Conservation (phyloP, 768 basidiomycete species). For the Podaxis rugospora region DNA sequence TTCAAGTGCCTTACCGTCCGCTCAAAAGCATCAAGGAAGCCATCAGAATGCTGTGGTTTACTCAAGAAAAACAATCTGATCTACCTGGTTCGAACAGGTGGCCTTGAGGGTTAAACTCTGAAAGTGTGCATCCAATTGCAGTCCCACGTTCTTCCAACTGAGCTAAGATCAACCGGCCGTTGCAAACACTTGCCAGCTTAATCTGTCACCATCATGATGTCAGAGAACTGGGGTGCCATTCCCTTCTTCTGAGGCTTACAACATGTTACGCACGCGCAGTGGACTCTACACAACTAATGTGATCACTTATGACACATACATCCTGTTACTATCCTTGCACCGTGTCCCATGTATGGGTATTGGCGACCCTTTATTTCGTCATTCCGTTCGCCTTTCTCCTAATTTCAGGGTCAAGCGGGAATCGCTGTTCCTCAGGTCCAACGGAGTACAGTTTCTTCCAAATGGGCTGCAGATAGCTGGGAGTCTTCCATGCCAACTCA, state of each 20-base stretch:
- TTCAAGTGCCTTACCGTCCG: background rate
- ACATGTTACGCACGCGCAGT: no score
- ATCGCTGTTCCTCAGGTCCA: conserved; percentile 36
- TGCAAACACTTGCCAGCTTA: background rate
- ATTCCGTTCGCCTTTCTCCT: conserved; percentile 31
- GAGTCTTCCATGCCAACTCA: conserved; percentile 41
- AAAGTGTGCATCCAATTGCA: background rate
- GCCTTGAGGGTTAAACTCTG: background rate
- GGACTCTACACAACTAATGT: no score
- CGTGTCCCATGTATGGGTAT: no score
- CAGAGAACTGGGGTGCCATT: no score
- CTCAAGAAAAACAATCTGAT: background rate
- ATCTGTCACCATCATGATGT: background rate
- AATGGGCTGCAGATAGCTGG: conserved; percentile 30
- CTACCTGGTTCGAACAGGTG: background rate
- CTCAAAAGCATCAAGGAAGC: no score
- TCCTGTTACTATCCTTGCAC: no score
- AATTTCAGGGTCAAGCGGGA: conserved; percentile 41
- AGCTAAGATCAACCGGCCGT: background rate
- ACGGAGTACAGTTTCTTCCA: conserved; percentile 37
- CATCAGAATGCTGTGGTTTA: background rate
- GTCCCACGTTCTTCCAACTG: background rate
- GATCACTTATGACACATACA: no score
- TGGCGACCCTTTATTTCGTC: conserved; percentile 18
- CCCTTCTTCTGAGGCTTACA: no score